Evolutionary conservation across 2,329 filamentous ascomycete genomes (phyloP).

Genomic region (Tolypocladium tropicale): DNA sequence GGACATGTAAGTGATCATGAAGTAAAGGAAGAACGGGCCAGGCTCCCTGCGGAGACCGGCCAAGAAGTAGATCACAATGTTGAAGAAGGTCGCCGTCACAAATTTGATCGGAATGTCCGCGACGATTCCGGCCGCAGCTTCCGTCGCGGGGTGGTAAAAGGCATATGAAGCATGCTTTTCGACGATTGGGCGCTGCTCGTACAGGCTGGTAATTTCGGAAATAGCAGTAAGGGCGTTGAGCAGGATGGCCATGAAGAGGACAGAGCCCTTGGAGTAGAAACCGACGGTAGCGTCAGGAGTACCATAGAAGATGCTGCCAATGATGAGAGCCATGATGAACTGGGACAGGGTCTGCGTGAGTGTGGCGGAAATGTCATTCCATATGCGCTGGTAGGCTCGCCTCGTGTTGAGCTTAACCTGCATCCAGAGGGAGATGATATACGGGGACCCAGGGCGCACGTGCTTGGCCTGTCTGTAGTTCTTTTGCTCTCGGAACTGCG

Average conservation of each 20-base stretch:
- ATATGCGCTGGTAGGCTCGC: constrained; percentile 40
- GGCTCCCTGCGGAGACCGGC: constrained; percentile 44
- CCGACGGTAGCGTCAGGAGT: constrained; percentile 36
- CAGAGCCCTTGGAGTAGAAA: constrained; percentile 44
- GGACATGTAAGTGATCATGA: constrained; percentile 56
- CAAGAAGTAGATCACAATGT: constrained; percentile 49
- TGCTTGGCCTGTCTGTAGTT: constrained; percentile 40
- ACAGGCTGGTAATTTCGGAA: constrained; percentile 38
- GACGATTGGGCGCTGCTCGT: constrained; percentile 35
- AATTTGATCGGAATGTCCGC: constrained; percentile 50
- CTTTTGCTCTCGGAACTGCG: constrained; percentile 37
- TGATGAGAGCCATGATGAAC: constrained; percentile 47
- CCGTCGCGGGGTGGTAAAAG: constrained; percentile 40
- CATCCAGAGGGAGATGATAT: constrained; percentile 44
- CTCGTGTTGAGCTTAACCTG: constrained; percentile 41
- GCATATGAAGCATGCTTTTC: constrained; percentile 38
- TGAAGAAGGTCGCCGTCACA: constrained; percentile 36
- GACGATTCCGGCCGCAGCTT: constrained; percentile 44
- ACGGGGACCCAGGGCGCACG: constrained; percentile 43
- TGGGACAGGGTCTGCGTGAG: constrained; percentile 35
- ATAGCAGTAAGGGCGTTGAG: constrained; percentile 49
- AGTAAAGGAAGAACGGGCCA: constrained; percentile 65
- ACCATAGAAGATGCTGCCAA: constrained; percentile 50
- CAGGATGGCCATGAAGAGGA: constrained; percentile 50
- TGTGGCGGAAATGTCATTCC: constrained; percentile 39